Evolutionary conservation across 805 yeast genomes (phyloP), one percentile per base, ranked within the genome.

Genomic region (Yarrowia osloensis): DNA sequence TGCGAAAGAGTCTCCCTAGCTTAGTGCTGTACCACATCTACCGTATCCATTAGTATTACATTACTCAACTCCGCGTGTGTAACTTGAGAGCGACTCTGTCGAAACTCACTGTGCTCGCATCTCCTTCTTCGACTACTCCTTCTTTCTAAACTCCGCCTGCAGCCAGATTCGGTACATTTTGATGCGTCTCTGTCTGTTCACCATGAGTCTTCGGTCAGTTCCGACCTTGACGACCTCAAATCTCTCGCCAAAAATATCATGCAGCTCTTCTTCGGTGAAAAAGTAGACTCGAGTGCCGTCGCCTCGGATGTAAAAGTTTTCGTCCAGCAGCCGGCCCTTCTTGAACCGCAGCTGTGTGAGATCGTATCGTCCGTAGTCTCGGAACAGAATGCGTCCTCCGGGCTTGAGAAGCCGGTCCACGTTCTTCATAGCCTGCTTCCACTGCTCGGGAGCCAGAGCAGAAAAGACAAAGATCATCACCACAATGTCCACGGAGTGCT

Each of bases 141-240:
- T 9, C 59, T 63, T 63, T 19, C 40, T 83, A 76, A 94, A 94
- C 28, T 91, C 92, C 0, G 95, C 98, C 79, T 95, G 99, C 67
- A 95, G 79, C 99, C 99, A 95, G 68, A 92, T 90, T 73, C 99
- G 82, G 76, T 91, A 95, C 99, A 95, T 95, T 78, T 95, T 95
- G 70, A 95, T 79, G 76, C 89, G 89, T 75, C 94, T 88, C 78
- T 94, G 93, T 73, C 99, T 83, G 76, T 95, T 95, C 26, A 95
- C 98, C 70, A 95, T 80, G 72, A 95, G 81, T 72, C 99, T 81
- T 75, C 97, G 84, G 79, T 95, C 99, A 0, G 96, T 89, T 1
- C 90, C 98, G 46, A 95, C 88, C 75, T 84, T 88, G 44, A 81
- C 84, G 70, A 90, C 94, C n/a, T 74, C 76, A 73, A 94, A 91